A percentile compares a stretch with the other conserved stretches of the same genome.
Conservation (phyloP, 192 early-diverging fungal genomes). For the Mortierella alpina region DNA sequence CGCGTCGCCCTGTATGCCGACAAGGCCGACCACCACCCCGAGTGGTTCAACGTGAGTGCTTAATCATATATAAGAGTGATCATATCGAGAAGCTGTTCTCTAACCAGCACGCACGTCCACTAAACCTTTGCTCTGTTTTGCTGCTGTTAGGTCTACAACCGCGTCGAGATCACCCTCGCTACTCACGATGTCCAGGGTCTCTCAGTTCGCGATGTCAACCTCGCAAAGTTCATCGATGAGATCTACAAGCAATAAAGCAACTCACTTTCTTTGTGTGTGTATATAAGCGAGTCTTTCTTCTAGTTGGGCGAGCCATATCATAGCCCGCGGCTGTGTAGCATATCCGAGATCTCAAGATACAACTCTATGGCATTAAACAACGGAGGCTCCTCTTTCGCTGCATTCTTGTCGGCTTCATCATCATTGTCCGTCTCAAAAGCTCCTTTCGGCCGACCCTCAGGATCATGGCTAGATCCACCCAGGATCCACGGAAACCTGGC, state of each 20-base stretch:
- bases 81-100: no score
- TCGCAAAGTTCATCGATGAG: constrained; percentile 78
- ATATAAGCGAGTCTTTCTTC: neutral
- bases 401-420: constrained; percentile 8
- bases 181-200: constrained; percentile 93
- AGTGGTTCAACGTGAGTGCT: constrained; percentile 85
- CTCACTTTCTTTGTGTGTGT: neutral
- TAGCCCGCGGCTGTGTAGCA: constrained; percentile 34
- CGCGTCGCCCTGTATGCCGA: constrained; percentile 90
- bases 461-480: constrained; percentile 49
- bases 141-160: constrained; percentile 85
- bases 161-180: constrained; percentile 87
- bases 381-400: constrained; percentile 11
- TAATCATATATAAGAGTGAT: neutral
- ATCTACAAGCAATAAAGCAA: constrained; percentile 44
- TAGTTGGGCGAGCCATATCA: neutral
- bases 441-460: constrained; percentile 38
- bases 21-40: constrained; percentile 93
- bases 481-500: constrained; percentile 46
- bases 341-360: constrained; percentile 51
- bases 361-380: constrained; percentile 51
- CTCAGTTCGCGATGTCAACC: constrained; percentile 76
- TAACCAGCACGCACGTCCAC: neutral
- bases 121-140: neutral
- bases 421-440: constrained; percentile 33